Evolutionary conservation across 352 stramenopile species (phyloP), one percentile per base, ranked within the genome.

Genomic region (Phytopythium chamaehyphon): DNA sequence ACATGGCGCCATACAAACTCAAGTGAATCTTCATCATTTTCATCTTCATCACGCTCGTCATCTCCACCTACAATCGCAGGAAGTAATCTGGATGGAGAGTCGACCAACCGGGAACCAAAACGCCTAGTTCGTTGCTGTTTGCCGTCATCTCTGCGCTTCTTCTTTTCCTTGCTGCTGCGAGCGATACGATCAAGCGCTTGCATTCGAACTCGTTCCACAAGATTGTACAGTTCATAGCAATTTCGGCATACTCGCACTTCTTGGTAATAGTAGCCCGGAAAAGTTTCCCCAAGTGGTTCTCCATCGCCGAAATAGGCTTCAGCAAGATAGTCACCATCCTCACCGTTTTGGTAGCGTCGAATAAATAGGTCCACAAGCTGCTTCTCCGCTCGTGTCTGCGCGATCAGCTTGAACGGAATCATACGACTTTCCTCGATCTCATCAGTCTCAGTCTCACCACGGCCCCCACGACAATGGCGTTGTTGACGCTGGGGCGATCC

Each of bases 181-280:
- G 64, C 65, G 0, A 92, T 54, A 46, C 83, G 71, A 36, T 63
- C 46, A 4, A 82, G 55, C 19, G 83, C 67, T 52, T 86, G 71
- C 73, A 88, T 87, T 14, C 83, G 77, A 9, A 88, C 79, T 22
- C 73, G 62, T 50, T 92, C 83, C 11, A 94, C 61, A 12, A 94
- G 68, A 26, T 64, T 86, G 57, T 94, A 94, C 40, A 94, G 73
- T 35, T 70, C 68, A 51, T 88, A 94, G 63, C 83, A 94, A 49
- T 90, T 85, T 16, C 38, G 51, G 37, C 83, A 94, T 2, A 94
- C 79, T 21, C 85, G 76, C 11, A 89, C 74, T 16, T 92, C 66
- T 55, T 90, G 79, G 51, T 93, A 93, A 50, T 90, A 93, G 42
- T 92, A 90, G 0, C 83, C 82, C 7, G 83, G 83, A 51, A 92